Conservation (phyloP, 331 rosid species). For the Saraca asoca region DNA sequence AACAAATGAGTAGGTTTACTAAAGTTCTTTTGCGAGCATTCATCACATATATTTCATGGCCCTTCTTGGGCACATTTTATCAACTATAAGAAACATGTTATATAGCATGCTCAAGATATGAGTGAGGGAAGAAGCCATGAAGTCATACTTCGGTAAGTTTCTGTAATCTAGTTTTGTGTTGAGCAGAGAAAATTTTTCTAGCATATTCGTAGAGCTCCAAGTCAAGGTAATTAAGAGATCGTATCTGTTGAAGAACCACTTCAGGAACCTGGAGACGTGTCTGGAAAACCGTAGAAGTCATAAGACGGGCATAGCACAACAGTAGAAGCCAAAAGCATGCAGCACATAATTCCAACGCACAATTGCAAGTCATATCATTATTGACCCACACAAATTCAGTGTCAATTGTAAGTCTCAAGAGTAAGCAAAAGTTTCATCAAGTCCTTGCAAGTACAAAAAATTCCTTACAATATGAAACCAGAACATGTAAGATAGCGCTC, state of each 20-base stretch:
- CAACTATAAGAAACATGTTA: too few relatives aligned
- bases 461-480: too few relatives aligned
- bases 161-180: constrained; percentile 45
- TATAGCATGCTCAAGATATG: too few relatives aligned
- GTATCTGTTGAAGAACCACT: constrained; percentile 60
- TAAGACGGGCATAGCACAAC: constrained; percentile 10
- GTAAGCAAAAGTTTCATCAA: constrained; percentile 14
- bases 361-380: constrained; percentile 16
- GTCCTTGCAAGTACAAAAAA: too few relatives aligned
- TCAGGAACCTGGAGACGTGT: constrained; percentile 71
- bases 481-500: constrained; percentile 17
- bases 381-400: not conserved
- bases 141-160: constrained; percentile 53
- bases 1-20: too few relatives aligned
- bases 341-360: constrained; percentile 18
- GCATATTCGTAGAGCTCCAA: constrained; percentile 82
- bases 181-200: constrained; percentile 55
- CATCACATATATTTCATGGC: too few relatives aligned
- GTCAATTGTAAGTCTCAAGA: constrained; percentile 1
- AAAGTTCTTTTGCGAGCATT: too few relatives aligned
- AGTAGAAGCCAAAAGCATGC: constrained; percentile 20
- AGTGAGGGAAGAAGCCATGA: too few relatives aligned
- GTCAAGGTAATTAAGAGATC: constrained; percentile 79
- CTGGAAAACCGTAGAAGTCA: constrained; percentile 45
- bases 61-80: too few relatives aligned